Conservation (phyloP, 257 asterid genomes). For the Penstemon eatonii region DNA sequence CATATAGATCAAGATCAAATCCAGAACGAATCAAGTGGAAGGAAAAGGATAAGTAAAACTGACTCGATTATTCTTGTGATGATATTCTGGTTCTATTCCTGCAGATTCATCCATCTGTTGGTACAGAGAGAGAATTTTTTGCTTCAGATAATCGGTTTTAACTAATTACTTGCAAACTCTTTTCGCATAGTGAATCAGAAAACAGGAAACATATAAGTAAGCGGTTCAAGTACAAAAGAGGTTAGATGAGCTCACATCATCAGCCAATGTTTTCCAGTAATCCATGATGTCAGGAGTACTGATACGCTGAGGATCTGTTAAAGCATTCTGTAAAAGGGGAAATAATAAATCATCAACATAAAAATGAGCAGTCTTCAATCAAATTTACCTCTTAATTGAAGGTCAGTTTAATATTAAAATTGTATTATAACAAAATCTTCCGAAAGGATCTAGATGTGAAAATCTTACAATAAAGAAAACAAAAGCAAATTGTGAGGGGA, state of each 20-base stretch:
- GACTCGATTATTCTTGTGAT: constrained; percentile 85
- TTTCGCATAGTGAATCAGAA: constrained; percentile 12
- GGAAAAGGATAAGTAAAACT: constrained; percentile 35
- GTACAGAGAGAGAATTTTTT: constrained; percentile 26
- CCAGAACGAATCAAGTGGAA: constrained; percentile 25
- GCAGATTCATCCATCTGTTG: constrained; percentile 95
- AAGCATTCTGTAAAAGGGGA: constrained; percentile 65
- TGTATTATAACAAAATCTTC: too few species aligned
- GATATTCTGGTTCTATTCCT: constrained; percentile 96
- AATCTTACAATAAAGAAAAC: too few species aligned
- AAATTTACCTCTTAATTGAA: background rate
- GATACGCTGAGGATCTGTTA: constrained; percentile 86
- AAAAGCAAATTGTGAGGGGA: too few species aligned
- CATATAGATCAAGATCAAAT: constrained; percentile 18
- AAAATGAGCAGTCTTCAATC: background rate
- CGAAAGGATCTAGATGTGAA: too few species aligned
- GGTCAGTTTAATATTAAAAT: too few species aligned
- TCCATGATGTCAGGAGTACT: constrained; percentile 76
- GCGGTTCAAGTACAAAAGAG: constrained; percentile 19
- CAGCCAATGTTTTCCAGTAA: constrained; percentile 96
- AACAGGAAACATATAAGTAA: constrained; percentile 19
- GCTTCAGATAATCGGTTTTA: constrained; percentile 19
- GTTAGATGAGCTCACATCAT: constrained; percentile 67
- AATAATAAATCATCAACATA: constrained; percentile 22
- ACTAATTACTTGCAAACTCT: constrained; percentile 6